A percentile compares a stretch with the other conserved stretches of the same genome.
These are phyloP conservation scores for Passiflora organensis DNA, from an alignment of 345 rosid species.

Conservation along the genomic window DNA sequence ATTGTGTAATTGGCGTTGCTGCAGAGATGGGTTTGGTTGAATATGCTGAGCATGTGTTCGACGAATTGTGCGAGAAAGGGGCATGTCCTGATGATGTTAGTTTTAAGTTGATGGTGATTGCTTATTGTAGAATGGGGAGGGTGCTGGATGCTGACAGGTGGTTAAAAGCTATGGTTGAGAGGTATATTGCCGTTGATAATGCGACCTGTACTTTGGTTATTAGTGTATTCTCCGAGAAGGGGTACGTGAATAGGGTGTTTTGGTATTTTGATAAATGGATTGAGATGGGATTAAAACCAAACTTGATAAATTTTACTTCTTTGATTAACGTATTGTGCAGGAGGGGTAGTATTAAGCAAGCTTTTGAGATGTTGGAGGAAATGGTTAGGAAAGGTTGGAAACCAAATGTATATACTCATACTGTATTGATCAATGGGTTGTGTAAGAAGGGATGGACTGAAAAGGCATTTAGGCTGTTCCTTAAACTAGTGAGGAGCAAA, in stretches of 20 bases:
- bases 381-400: slow-evolving; percentile 76
- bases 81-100: slow-evolving; percentile 48
- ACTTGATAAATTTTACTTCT: slow-evolving; percentile 71
- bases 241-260: slow-evolving; percentile 49
- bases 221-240: slow-evolving; percentile 48
- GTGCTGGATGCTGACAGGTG: slow-evolving; percentile 62
- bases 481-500: slow-evolving; percentile 79
- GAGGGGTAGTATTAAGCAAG: slow-evolving; percentile 80
- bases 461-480: slow-evolving; percentile 78
- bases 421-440: slow-evolving; percentile 67
- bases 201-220: slow-evolving; percentile 65
- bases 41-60: slow-evolving; percentile 62
- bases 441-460: slow-evolving; percentile 96
- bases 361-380: slow-evolving; percentile 79
- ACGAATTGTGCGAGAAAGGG: slow-evolving; percentile 68
- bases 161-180: slow-evolving; percentile 58
- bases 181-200: slow-evolving; percentile 58
- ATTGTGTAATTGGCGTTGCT: slow-evolving; percentile 40
- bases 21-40: slow-evolving; percentile 46
- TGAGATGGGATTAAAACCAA: slow-evolving; percentile 57
- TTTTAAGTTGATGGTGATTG: slow-evolving; percentile 62
- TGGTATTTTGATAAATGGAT: slow-evolving; percentile 68
- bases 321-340: slow-evolving; percentile 76
- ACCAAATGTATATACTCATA: slow-evolving; percentile 83
- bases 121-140: slow-evolving; percentile 51